These are phyloP conservation scores for Podaxis sp. DNA, from an alignment of 768 basidiomycete species.

Conservation along the genomic window DNA sequence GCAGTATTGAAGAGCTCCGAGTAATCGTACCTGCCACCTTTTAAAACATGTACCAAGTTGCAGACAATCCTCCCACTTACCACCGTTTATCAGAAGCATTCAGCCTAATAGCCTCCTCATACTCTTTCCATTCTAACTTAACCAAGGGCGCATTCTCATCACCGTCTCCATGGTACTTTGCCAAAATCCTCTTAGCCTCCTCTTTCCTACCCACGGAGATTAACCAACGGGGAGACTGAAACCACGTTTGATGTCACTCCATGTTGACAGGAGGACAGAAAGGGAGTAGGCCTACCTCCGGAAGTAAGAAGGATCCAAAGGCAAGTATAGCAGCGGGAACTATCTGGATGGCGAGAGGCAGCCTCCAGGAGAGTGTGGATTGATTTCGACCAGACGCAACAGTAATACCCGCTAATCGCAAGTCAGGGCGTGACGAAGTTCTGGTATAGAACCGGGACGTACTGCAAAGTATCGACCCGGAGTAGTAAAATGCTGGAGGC, in stretches of 20 bases:
- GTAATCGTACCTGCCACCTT: slow-evolving; percentile 44
- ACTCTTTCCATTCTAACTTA: slow-evolving; percentile 48
- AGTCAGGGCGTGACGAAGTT: not conserved
- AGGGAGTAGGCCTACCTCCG: slow-evolving; percentile 28
- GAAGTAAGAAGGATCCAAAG: slow-evolving; percentile 32
- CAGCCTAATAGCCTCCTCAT: slow-evolving; percentile 45
- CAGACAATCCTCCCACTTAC: slow-evolving; percentile 27
- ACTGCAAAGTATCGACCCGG: slow-evolving; percentile 44
- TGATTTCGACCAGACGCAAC: slow-evolving; percentile 37
- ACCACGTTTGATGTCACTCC: not conserved
- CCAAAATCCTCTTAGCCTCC: slow-evolving; percentile 45
- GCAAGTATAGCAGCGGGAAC: slow-evolving; percentile 41
- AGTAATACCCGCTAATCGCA: slow-evolving; percentile 36
- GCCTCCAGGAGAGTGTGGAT: slow-evolving; percentile 41
- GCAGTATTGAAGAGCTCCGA: slow-evolving; percentile 45
- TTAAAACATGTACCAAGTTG: not conserved
- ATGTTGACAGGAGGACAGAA: not conserved
- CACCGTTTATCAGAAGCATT: slow-evolving; percentile 58
- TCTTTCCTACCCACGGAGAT: slow-evolving; percentile 46
- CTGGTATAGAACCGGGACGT: slow-evolving; percentile 13
- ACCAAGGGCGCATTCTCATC: slow-evolving; percentile 50
- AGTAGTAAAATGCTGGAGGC: slow-evolving; percentile 43
- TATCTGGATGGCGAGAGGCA: slow-evolving; percentile 52
- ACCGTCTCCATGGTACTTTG: slow-evolving; percentile 52
- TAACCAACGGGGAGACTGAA: slow-evolving; percentile 53